Percentiles rank a stretch among this genome's conserved stretches.
These are phyloP conservation scores for Bolboschoenus planiculmis DNA, from an alignment of 176 grass and related monocot genomes.

Conservation along the genomic window DNA sequence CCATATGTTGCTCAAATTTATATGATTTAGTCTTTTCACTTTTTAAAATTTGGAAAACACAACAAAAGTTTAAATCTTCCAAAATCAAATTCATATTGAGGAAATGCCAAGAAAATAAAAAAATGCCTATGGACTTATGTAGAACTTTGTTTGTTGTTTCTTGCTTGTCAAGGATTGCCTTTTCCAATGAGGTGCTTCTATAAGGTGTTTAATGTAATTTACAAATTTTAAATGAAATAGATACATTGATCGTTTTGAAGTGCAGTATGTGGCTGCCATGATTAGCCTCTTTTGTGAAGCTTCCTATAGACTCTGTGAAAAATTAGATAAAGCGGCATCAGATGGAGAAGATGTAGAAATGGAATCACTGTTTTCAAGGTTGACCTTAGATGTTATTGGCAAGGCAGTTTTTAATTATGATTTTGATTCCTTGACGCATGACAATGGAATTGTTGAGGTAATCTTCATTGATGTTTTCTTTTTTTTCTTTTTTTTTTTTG, in stretches of 20 bases:
- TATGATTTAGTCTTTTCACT: neutral
- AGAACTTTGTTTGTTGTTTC: neutral
- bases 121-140: neutral
- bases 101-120: neutral
- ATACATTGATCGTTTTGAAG: neutral
- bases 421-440: constrained; percentile 85
- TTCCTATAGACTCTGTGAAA: constrained; percentile 58
- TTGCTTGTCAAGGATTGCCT: neutral
- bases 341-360: constrained; percentile 93
- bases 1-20: neutral
- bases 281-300: constrained; percentile 76
- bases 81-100: neutral
- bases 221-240: neutral
- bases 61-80: neutral
- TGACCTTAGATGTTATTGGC: constrained; percentile 85
- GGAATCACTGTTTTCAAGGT: constrained; percentile 90
- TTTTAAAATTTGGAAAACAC: neutral
- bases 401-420: constrained; percentile 99
- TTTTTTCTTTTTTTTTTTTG: neutral
- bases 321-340: constrained; percentile 60
- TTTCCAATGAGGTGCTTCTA: neutral
- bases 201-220: neutral
- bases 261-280: constrained; percentile 80
- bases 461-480: constrained; percentile 5
- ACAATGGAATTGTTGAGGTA: constrained; percentile 98